Percentiles rank a stretch among this genome's conserved stretches.
These are phyloP conservation scores for Naganishia sp. DNA, from an alignment of 1,284 basidiomycete genomes.

Conservation along the genomic window DNA sequence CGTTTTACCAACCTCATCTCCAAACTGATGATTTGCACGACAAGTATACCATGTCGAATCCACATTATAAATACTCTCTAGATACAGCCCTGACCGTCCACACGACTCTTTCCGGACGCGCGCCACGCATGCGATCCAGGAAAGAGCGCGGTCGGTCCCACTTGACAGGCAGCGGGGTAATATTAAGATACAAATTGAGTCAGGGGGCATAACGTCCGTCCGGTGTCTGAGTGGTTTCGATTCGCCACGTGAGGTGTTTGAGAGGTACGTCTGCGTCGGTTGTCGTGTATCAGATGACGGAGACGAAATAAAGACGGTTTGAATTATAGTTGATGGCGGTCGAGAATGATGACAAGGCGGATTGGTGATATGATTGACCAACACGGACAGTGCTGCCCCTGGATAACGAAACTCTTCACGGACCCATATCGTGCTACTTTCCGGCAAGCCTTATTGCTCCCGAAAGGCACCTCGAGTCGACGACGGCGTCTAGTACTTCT, in stretches of 20 bases:
- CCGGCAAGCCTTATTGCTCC: background rate
- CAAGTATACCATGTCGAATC: background rate
- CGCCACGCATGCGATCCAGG: too few relatives aligned
- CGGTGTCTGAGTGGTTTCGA: background rate
- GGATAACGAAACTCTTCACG: background rate
- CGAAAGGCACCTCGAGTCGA: background rate
- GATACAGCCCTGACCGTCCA: background rate
- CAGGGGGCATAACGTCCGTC: background rate
- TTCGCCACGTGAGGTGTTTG: too few relatives aligned
- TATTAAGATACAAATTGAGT: slow-evolving; percentile 15
- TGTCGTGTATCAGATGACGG: too few relatives aligned
- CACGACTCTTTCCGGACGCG: background rate
- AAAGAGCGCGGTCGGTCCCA: background rate
- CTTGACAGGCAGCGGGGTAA: background rate
- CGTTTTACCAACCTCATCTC: too few relatives aligned
- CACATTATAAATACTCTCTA: slow-evolving; percentile 10
- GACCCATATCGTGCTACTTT: background rate
- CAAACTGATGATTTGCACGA: too few relatives aligned
- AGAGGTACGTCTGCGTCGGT: too few relatives aligned
- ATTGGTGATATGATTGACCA: too few relatives aligned
- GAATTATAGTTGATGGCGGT: too few relatives aligned
- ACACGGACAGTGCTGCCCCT: too few relatives aligned
- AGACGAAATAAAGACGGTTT: too few relatives aligned
- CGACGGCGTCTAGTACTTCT: slow-evolving; percentile 41
- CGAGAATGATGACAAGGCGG: too few relatives aligned